These are phyloP conservation scores for Starmerella geochares DNA, from an alignment of 805 yeast genomes.

Conservation along the genomic window DNA sequence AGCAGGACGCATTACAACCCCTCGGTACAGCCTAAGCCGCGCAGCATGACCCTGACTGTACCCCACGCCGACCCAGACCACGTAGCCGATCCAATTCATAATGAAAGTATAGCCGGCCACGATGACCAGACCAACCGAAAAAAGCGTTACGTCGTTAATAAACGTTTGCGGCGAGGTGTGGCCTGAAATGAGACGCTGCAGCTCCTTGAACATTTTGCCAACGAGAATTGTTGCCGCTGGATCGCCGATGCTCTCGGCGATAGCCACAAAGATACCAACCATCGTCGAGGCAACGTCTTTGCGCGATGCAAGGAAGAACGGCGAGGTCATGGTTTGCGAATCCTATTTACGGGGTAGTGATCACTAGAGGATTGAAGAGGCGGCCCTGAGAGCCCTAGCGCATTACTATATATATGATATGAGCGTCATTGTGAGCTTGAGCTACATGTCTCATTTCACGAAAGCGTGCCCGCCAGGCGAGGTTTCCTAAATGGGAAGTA, in stretches of 20 bases:
- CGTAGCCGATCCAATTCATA: constrained; percentile 45
- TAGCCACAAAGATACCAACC: too few species aligned
- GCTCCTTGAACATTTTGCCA: constrained; percentile 49
- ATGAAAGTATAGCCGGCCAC: constrained; percentile 40
- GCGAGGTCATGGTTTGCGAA: constrained; percentile 14
- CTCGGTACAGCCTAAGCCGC: constrained; percentile 38
- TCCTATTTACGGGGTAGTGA: too few species aligned
- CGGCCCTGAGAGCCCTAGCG: too few species aligned
- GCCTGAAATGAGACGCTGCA: constrained; percentile 34
- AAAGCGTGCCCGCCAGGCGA: background rate
- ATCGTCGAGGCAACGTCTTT: too few species aligned
- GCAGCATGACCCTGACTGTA: constrained; percentile 57
- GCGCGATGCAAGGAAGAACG: constrained; percentile 13
- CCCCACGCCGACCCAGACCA: constrained; percentile 59
- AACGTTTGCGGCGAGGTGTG: constrained; percentile 30
- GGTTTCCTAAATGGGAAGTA: background rate
- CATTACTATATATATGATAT: background rate
- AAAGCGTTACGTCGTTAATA: constrained; percentile 32
- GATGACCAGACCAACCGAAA: constrained; percentile 32
- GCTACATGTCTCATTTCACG: background rate
- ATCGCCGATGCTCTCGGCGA: constrained; percentile 19
- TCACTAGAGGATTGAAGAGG: too few species aligned
- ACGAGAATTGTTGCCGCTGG: constrained; percentile 43
- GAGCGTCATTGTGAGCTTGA: background rate
- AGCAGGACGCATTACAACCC: constrained; percentile 40